Evolutionary conservation across 208 protist species (phyloP).

Genomic region (Angomonas desouzai): DNA sequence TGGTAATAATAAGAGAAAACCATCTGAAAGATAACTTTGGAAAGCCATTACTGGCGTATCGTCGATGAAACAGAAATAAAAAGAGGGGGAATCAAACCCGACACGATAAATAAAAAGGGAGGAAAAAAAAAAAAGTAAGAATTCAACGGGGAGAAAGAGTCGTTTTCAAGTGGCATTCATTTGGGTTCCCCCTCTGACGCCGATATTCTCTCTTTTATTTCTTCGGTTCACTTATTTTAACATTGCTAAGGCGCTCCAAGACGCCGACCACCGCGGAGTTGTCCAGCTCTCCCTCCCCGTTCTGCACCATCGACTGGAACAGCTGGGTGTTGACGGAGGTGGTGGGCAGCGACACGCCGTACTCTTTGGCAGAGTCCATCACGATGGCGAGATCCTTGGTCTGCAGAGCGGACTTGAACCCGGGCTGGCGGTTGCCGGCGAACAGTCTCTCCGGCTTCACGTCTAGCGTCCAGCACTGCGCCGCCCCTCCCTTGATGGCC

Average conservation of each 20-base stretch:
- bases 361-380: slow-evolving; percentile 85
- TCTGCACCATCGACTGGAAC: slow-evolving; percentile 86
- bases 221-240: slow-evolving; percentile 75
- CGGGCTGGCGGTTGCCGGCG: slow-evolving; percentile 90
- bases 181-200: too few relatives aligned
- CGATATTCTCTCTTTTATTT: too few relatives aligned
- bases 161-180: too few relatives aligned
- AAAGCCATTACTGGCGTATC: slow-evolving; percentile 6
- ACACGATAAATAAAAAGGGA: not conserved
- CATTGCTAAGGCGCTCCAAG: slow-evolving; percentile 86
- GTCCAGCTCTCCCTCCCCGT: slow-evolving; percentile 88
- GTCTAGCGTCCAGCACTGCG: slow-evolving; percentile 92
- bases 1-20: too few relatives aligned
- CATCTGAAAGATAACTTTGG: slow-evolving; percentile 1
- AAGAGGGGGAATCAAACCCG: not conserved
- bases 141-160: too few relatives aligned
- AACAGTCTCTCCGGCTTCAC: slow-evolving; percentile 91
- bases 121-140: slow-evolving; percentile 11
- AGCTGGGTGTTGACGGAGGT: slow-evolving; percentile 90
- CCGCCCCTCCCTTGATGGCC: slow-evolving; percentile 88
- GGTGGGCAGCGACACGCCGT: slow-evolving; percentile 83
- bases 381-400: slow-evolving; percentile 94
- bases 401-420: slow-evolving; percentile 94
- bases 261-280: slow-evolving; percentile 93
- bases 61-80: slow-evolving; percentile 5